Evolutionary conservation across 352 stramenopile genomes (phyloP), one percentile per base, ranked within the genome.

Genomic region (Plasmopara viticola): DNA sequence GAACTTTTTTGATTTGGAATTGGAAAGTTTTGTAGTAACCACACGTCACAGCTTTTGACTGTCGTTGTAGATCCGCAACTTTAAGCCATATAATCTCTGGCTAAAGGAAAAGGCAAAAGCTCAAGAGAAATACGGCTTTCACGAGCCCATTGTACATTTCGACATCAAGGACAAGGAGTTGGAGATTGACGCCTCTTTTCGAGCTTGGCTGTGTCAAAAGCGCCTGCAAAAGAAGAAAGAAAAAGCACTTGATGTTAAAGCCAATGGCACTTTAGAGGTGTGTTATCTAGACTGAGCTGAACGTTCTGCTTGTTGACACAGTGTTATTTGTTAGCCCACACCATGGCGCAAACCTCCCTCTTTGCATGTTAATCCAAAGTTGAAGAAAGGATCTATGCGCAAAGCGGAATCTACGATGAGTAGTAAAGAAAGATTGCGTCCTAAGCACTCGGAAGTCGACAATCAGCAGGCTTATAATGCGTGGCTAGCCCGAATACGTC

Each of bases 281-380:
- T 18, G 41, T 13, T 20, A 15, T 20, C 4, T 29, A 38, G 25
- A 20, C 34, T n/a, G 17, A 15, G 6, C 4, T 52, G 17, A 5
- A 31, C 8, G 7, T 12, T 35, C 4, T 43, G 2, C 10, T 51
- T 14, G 13, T 33, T 58, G 25, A 47, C 1, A 28, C 5, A 30
- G 14, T 28, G 9, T 29, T 48, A 9, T 13, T 6, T 20, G 14
- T 13, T 37, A 58, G 60, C 6, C 18, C 2, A 53, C 53, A 20
- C 28, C 47, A 10, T 62, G 50, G 44, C 40, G 41, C 14, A 85
- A 85, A 48, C 71, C 74, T 31, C 48, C 64, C 18, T 85, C 74
- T 9, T 40, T 74, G 20, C 74, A 86, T 20, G 72, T 86, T 6
- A 86, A 86, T 18, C 70, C 70, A 0, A 67, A 62, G 15, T 53